phyloP scores from a whole-genome alignment of 768 basidiomycete genomes.

The Mycena rebaudengoi region DNA sequence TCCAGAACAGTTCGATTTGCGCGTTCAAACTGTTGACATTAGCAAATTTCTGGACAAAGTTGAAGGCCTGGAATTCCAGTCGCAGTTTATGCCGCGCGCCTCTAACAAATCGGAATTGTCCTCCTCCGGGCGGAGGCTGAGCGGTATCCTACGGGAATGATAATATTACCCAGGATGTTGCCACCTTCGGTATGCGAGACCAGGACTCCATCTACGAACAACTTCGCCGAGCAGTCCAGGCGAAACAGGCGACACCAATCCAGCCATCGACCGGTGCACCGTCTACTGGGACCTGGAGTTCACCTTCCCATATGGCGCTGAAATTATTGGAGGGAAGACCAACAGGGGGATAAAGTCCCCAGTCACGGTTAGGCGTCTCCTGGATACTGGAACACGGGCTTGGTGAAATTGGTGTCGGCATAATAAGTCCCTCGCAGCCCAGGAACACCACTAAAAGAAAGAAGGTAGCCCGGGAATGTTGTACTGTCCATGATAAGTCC shows the following conservation, averaged over 20 bases:
- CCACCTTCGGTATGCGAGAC: slow-evolving; percentile 21
- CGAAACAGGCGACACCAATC: slow-evolving; percentile 32
- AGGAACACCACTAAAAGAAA: slow-evolving; percentile 23
- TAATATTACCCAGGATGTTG: slow-evolving; percentile 34
- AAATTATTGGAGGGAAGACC: slow-evolving; percentile 38
- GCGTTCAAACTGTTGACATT: slow-evolving; percentile 35
- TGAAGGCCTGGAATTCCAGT: slow-evolving; percentile 33
- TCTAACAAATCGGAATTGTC: slow-evolving; percentile 24
- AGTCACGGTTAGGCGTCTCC: slow-evolving; percentile 35
- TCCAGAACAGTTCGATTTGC: slow-evolving; percentile 35
- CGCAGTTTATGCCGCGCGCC: slow-evolving; percentile 28
- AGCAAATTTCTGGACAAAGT: slow-evolving; percentile 28
- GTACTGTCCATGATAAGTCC: slow-evolving; percentile 36
- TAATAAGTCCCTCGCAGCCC: slow-evolving; percentile 32
- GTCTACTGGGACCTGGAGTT: slow-evolving; percentile 31
- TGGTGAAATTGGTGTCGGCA: slow-evolving; percentile 31
- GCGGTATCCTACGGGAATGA: slow-evolving; percentile 25
- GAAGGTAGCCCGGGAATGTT: slow-evolving; percentile 32
- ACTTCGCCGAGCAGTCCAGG: slow-evolving; percentile 31
- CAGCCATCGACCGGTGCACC: slow-evolving; percentile 29
- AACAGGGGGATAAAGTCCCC: slow-evolving; percentile 36
- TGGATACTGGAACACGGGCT: slow-evolving; percentile 25
- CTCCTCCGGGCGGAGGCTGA: slow-evolving; percentile 30
- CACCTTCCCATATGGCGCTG: slow-evolving; percentile 36
- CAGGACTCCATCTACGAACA: slow-evolving; percentile 32